Evolutionary conservation across 2,329 filamentous ascomycete species (phyloP).

Genomic region (Rosellinia necatrix): DNA sequence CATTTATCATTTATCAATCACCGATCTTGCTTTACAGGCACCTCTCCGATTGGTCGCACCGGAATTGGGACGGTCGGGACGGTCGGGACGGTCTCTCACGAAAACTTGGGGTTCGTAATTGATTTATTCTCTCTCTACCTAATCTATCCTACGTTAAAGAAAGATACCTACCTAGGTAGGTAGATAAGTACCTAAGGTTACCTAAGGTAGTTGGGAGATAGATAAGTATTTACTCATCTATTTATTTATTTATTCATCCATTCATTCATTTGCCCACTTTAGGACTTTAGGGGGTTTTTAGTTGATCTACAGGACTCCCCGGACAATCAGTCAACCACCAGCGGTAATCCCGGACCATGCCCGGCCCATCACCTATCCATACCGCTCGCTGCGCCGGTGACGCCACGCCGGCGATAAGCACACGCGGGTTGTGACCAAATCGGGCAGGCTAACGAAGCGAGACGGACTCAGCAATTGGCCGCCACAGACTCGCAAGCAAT

Average conservation of each 20-base stretch:
- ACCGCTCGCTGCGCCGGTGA: not conserved
- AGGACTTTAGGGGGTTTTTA: too few species aligned
- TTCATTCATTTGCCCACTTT: too few species aligned
- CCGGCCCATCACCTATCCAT: not conserved
- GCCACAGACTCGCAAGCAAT: not conserved
- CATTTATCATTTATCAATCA: too few species aligned
- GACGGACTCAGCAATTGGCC: not conserved
- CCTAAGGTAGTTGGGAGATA: too few species aligned
- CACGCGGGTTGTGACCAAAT: not conserved
- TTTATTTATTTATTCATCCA: too few species aligned
- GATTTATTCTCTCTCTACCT: too few species aligned
- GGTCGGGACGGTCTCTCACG: too few species aligned
- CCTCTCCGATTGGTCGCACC: not conserved
- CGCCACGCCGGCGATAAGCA: not conserved
- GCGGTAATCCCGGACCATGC: not conserved
- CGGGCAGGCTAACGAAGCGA: not conserved
- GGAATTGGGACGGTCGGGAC: not conserved
- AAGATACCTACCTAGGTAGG: too few species aligned
- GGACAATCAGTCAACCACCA: not conserved
- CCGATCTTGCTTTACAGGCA: not conserved
- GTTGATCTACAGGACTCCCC: constrained; percentile 1
- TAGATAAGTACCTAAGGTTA: too few species aligned
- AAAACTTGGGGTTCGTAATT: too few species aligned
- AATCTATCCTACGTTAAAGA: too few species aligned
- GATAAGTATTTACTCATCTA: too few species aligned